A percentile compares a stretch with the other conserved stretches of the same genome.
phyloP scores from a whole-genome alignment of 2,329 filamentous ascomycete genomes.

The Ascochyta clinopodiicola region DNA sequence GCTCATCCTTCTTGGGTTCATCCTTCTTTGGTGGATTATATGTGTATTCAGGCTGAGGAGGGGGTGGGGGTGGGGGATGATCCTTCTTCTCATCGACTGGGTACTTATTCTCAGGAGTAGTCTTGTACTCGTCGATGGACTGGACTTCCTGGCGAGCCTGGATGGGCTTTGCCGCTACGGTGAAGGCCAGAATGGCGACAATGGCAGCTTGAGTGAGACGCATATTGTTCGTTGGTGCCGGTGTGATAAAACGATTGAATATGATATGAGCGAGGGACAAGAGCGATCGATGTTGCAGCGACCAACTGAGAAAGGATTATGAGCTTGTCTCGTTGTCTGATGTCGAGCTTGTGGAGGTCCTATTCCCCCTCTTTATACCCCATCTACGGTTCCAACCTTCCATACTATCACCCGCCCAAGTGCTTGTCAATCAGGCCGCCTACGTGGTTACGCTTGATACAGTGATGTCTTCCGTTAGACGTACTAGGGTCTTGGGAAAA shows the following conservation, averaged over 20 bases:
- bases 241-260: slow-evolving; percentile 6
- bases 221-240: slow-evolving; percentile 10
- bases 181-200: slow-evolving; percentile 22
- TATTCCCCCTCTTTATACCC: slow-evolving; percentile 11
- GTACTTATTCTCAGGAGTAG: background rate
- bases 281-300: slow-evolving; percentile 2
- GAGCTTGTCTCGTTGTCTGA: slow-evolving; percentile 6
- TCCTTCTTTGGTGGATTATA: background rate
- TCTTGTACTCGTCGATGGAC: slow-evolving; percentile 12
- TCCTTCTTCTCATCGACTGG: background rate
- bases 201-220: slow-evolving; percentile 22
- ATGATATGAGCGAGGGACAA: slow-evolving; percentile 5
- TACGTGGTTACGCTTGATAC: slow-evolving; percentile 1
- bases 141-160: slow-evolving; percentile 12
- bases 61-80: background rate
- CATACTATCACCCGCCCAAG: background rate
- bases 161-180: slow-evolving; percentile 21
- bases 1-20: too few species aligned
- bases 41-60: background rate
- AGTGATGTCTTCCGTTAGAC: background rate
- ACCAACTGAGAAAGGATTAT: slow-evolving; percentile 2
- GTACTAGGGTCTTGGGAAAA: background rate
- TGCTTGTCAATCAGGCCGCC: background rate
- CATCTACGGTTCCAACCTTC: background rate
- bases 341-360: background rate